Evolutionary conservation across 805 yeast genomes (phyloP), one percentile per base, ranked within the genome.

Genomic region (Candida arabinofermentans): DNA sequence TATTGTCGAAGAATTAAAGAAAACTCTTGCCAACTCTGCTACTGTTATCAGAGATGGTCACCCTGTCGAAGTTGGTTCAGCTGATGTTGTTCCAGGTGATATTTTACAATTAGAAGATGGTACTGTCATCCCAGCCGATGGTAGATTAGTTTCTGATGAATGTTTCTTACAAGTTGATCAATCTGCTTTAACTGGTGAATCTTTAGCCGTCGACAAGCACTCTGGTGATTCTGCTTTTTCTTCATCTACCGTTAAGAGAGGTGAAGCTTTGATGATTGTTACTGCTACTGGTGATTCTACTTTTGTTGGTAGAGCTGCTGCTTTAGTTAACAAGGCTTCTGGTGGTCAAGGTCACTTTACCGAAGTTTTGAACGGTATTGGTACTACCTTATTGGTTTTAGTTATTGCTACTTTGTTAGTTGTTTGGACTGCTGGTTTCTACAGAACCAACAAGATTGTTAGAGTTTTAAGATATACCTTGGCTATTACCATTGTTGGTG

Each of bases 171-270:
- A 89, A 73, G 83, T 88, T 62, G 96, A 89, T 74, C 96, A 89
- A 75, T 88, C 96, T 60, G 95, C 96, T 60, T 83, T 89, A 65
- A 89, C 97, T 63, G 97, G 97, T 81, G 97, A 89, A 75, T 89
- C 96, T 50, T 72, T 89, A 57, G 96, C 96, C 65, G 96, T 85
- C 55, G 96, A 88, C 74, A 89, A 89, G 77, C 85, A 75, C 67
- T 71, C 74, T 66, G 96, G 93, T 71, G 96, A 89, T 69, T 72
- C 83, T 56, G 73, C 82, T 65, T 88, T 84, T 81, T 86, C 96
- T 46, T 89, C 96, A 27, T 89, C 96, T 47, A 85, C 96, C 53
- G 93, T 89, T 57, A 89, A 88, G 80, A 83, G 95, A 65, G 96
- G 96, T 79, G 95, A 86, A 73, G 91, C 85, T 64, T 82, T 82